phyloP scores from a whole-genome alignment of 192 early-diverging fungal genomes.

The Oehlia diaphana region DNA sequence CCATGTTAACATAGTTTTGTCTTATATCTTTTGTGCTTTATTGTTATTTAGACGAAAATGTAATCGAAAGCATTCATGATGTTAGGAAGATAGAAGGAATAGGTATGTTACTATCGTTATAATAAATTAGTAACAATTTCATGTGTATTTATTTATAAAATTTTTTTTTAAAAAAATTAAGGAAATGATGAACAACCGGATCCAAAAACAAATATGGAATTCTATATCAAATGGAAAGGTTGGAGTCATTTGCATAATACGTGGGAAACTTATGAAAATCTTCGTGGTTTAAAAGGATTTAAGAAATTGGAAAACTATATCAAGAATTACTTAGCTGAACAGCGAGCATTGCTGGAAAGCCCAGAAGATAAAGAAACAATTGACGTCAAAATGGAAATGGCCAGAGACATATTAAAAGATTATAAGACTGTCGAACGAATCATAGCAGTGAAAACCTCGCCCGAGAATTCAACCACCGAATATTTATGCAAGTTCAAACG shows the following conservation, averaged over 20 bases:
- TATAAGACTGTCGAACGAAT: conserved; percentile 89
- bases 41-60: conserved; percentile 49
- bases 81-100: conserved; percentile 37
- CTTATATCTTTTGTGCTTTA: neutral
- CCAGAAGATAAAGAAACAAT: conserved; percentile 89
- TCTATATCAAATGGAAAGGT: conserved; percentile 93
- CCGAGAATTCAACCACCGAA: conserved; percentile 61
- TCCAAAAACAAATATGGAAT: conserved; percentile 67
- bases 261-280: conserved; percentile 74
- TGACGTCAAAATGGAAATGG: conserved; percentile 81
- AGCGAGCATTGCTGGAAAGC: neutral
- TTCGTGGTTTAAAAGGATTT: conserved; percentile 78
- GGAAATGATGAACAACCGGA: conserved; percentile 43
- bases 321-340: conserved; percentile 30
- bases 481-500: conserved; percentile 95
- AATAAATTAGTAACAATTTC: neutral
- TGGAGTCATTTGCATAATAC: conserved; percentile 89
- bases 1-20: neutral
- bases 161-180: neutral
- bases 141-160: neutral
- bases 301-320: conserved; percentile 89
- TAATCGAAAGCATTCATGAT: conserved; percentile 59
- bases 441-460: conserved; percentile 61
- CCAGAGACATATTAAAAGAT: conserved; percentile 77
- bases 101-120: conserved; percentile 33